A percentile compares a stretch with the other conserved stretches of the same genome.
Conservation (phyloP, 768 basidiomycete genomes). For the Tylopilus vinaceipallidus region DNA sequence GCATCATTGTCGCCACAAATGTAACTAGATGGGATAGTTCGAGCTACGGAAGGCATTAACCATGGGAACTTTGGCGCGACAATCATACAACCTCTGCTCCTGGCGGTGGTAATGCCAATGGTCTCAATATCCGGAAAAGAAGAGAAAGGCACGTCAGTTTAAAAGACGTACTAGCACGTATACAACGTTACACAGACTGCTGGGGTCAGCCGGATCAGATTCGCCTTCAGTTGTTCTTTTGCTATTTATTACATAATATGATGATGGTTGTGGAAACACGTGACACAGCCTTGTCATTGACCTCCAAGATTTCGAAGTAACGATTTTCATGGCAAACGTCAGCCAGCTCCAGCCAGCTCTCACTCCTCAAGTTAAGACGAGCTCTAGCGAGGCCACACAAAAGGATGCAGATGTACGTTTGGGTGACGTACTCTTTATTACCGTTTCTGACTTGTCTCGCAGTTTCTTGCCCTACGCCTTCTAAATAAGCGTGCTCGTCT, state of each 20-base stretch:
- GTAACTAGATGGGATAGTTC: too few relatives aligned
- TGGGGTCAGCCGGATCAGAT: too few relatives aligned
- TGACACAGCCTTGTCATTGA: neutral
- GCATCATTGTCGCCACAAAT: too few relatives aligned
- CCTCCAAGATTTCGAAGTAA: too few relatives aligned
- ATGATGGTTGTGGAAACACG: neutral
- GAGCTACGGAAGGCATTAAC: too few relatives aligned
- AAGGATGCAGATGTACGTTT: slow-evolving; percentile 32
- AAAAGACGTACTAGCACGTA: too few relatives aligned
- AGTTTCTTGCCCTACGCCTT: slow-evolving; percentile 41
- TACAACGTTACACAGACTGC: too few relatives aligned
- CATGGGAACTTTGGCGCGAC: neutral
- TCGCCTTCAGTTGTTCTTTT: too few relatives aligned
- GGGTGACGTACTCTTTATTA: neutral
- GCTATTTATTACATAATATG: too few relatives aligned
- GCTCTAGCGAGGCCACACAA: slow-evolving; percentile 24
- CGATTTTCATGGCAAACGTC: slow-evolving; percentile 28
- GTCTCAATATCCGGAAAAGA: too few relatives aligned
- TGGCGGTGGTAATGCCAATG: too few relatives aligned
- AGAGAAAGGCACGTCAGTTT: neutral
- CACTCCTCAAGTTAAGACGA: slow-evolving; percentile 23
- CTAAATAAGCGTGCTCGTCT: slow-evolving; percentile 65
- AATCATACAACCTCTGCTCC: neutral
- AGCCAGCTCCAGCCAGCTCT: slow-evolving; percentile 31
- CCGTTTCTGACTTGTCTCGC: slow-evolving; percentile 5